Percentiles rank a stretch among this genome's conserved stretches.
These are phyloP conservation scores for Closterium sp. DNA, from an alignment of 139 green algal genomes.

Conservation along the genomic window DNA sequence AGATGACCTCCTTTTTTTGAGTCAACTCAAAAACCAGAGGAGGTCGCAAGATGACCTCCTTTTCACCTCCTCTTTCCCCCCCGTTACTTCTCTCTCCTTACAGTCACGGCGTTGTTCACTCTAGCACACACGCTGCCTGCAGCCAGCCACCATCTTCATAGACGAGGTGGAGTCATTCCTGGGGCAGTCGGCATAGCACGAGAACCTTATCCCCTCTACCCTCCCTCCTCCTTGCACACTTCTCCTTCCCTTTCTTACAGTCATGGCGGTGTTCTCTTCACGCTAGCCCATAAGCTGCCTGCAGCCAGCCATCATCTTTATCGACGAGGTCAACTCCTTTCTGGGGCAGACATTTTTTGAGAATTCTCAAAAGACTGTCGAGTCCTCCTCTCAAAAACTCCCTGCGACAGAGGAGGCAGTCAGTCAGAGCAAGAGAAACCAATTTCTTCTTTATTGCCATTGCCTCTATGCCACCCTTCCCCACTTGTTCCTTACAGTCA, in stretches of 20 bases:
- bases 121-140: constrained; percentile 86
- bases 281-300: constrained; percentile 85
- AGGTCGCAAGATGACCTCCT: no score
- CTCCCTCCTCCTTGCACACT: neutral
- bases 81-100: neutral
- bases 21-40: no score
- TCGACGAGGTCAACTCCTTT: constrained; percentile 91
- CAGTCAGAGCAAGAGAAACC: no score
- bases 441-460: no score
- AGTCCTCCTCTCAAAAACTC: no score
- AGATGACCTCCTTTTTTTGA: no score
- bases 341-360: no score
- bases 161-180: constrained; percentile 78
- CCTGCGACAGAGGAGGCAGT: no score
- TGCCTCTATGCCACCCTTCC: neutral
- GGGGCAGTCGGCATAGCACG: constrained; percentile 53
- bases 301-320: constrained; percentile 93
- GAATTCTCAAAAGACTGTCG: no score
- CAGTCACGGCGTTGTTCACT: constrained; percentile 78
- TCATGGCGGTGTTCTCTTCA: constrained; percentile 74
- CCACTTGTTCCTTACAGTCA: constrained; percentile 51
- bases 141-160: constrained; percentile 95
- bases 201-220: neutral
- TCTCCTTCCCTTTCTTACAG: neutral
- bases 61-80: neutral